A percentile compares a stretch with the other conserved stretches of the same genome.
phyloP scores from a whole-genome alignment of 1,284 basidiomycete species.

The Vanrija sp. region DNA sequence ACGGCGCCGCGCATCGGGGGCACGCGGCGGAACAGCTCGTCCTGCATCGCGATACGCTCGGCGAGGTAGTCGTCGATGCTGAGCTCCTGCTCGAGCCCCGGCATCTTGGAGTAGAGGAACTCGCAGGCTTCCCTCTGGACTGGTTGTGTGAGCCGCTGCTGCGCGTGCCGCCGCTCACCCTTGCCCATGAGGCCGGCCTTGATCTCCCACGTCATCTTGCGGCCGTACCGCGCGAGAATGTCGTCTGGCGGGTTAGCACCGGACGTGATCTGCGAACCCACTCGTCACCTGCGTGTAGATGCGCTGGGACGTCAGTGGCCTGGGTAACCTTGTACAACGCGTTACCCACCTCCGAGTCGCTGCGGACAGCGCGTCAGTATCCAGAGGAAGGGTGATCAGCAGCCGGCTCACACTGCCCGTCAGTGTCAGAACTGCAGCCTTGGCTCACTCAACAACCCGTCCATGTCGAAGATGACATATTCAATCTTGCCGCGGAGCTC shows the following conservation, averaged over 20 bases:
- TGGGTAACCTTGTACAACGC: background rate
- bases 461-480: conserved; percentile 51
- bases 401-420: conserved; percentile 26
- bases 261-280: background rate
- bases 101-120: conserved; percentile 42
- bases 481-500: conserved; percentile 30
- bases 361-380: conserved; percentile 3
- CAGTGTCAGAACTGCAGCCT: background rate
- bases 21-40: conserved; percentile 42
- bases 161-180: conserved; percentile 20
- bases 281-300: conserved; percentile 47
- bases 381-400: background rate
- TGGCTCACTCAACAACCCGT: conserved; percentile 40
- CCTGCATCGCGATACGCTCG: conserved; percentile 41
- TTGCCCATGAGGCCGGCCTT: conserved; percentile 50
- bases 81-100: conserved; percentile 39
- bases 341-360: conserved; percentile 36
- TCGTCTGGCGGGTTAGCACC: conserved; percentile 27
- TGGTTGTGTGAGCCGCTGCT: too few relatives aligned
- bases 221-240: conserved; percentile 45
- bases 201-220: conserved; percentile 47
- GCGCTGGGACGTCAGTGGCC: conserved; percentile 21
- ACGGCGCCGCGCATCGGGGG: conserved; percentile 46
- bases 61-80: conserved; percentile 43
- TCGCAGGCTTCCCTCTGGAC: conserved; percentile 36